Conservation (phyloP, 805 yeast genomes). For the Ogataea pini region DNA sequence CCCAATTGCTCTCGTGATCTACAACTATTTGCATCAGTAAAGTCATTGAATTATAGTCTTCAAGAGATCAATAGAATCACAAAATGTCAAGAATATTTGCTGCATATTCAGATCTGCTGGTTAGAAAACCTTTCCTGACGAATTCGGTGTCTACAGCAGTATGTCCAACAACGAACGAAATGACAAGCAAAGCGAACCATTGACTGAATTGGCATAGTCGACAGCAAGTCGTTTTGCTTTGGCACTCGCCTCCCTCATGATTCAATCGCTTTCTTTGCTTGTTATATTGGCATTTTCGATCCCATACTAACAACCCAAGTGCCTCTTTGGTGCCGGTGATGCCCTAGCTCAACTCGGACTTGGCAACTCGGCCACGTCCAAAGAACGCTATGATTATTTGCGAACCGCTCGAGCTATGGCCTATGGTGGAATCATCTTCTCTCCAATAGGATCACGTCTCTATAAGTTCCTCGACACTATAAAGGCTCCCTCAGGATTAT, state of each 20-base stretch:
- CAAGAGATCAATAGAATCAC: no score
- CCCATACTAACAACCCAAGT: slow-evolving; percentile 9
- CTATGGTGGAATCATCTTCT: slow-evolving; percentile 74
- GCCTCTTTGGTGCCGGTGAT: slow-evolving; percentile 72
- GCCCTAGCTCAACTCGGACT: slow-evolving; percentile 63
- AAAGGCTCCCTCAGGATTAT: slow-evolving; percentile 36
- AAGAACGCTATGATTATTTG: slow-evolving; percentile 43
- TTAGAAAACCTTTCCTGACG: slow-evolving; percentile 42
- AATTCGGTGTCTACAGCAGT: slow-evolving; percentile 51
- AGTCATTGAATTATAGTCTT: no score
- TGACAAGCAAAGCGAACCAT: no score
- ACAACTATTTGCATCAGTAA: no score
- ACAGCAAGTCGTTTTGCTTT: no score
- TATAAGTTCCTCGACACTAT: slow-evolving; percentile 51
- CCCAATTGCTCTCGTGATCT: not conserved
- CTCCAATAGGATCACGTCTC: slow-evolving; percentile 76
- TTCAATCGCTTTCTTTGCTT: no score
- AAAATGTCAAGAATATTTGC: slow-evolving; percentile 9
- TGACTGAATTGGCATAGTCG: no score
- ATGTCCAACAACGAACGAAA: no score
- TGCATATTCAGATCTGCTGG: slow-evolving; percentile 14
- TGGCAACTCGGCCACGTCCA: slow-evolving; percentile 27
- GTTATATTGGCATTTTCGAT: no score
- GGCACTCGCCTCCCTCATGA: no score
- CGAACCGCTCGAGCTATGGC: slow-evolving; percentile 64